Evolutionary conservation across 805 yeast species (phyloP), one percentile per base, ranked within the genome.

Genomic region (Candida ficus): DNA sequence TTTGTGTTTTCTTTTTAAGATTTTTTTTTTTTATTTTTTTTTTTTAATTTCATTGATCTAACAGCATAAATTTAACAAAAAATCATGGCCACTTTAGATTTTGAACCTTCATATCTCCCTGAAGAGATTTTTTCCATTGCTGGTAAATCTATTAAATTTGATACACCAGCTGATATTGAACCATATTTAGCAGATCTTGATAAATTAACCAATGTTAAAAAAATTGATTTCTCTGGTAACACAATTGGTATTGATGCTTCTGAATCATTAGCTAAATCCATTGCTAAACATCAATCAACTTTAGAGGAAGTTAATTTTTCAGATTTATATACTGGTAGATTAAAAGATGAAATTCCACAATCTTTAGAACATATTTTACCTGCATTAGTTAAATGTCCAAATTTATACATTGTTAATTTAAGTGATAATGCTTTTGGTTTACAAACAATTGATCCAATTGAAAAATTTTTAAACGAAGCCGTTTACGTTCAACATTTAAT

Each of bases 351-450:
- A 65, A 95, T 93, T 47, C 98, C 97, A 17, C 75, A 78, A 48
- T 79, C 95, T 5, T 73, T 93, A 59, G 76, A 75, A 43, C 69
- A 72, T 49, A 68, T 93, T 47, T 75, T 90, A 47, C 84, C 89
- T 17, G 83, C 85, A 2, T 70, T 93, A 39, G 68, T 86, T 49
- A 63, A 76, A 47, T 80, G 87, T 52, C 76, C 81, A 37, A 74
- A 82, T 21, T 70, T 91, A 51, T 74, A 75, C 46, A 79, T 87
- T 29, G 68, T 93, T 44, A 85, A 93, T 62, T 70, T 93, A 47
- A 81, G 95, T 54, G 99, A 93, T 63, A 93, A 93, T 61, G 99
- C 99, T 0, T 83, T 91, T 60, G 99, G 99, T 11, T 81, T 93
- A 57, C 95, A 93, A 57, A 85, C 98, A 19, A 87, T 93, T 46